Conservation (phyloP, 176 grass and related monocot species). For the Aegilops longissima region DNA sequence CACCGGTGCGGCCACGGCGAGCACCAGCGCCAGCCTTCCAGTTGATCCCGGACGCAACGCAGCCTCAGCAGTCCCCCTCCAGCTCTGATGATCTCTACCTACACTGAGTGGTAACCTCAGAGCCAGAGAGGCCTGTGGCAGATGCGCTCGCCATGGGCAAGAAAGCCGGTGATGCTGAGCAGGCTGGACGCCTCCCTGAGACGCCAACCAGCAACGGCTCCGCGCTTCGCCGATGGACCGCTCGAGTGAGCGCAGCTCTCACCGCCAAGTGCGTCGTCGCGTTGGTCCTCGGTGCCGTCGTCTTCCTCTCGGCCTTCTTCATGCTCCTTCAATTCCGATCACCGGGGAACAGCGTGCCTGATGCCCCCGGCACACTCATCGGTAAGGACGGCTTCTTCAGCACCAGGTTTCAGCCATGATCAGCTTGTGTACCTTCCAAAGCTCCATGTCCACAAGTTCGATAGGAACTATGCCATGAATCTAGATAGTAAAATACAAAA, state of each 20-base stretch:
- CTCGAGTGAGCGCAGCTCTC: background rate
- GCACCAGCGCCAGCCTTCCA: conserved; percentile 1
- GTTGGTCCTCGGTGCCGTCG: conserved; percentile 24
- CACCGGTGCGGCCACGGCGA: conserved; percentile 46
- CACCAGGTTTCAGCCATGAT: background rate
- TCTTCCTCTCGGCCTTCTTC: conserved; percentile 45
- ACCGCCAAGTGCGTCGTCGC: background rate
- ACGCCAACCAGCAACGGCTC: background rate
- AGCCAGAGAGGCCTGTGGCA: conserved; percentile 4
- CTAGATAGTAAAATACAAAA: background rate
- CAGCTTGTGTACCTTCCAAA: background rate
- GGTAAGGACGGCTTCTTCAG: conserved; percentile 20
- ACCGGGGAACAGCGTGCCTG: conserved; percentile 18
- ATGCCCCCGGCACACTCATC: conserved; percentile 27
- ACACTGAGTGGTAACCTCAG: background rate
- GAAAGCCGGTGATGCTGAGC: conserved; percentile 33
- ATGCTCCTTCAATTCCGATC: conserved; percentile 32
- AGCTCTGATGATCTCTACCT: background rate
- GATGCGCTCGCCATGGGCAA: conserved; percentile 61
- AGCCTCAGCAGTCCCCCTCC: background rate
- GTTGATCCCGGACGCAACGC: conserved; percentile 45
- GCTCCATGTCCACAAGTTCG: background rate
- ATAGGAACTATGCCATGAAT: background rate
- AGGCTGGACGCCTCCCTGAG: background rate
- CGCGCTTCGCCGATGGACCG: background rate